These are phyloP conservation scores for Phytophthora crassamura DNA, from an alignment of 352 stramenopile genomes.

Conservation along the genomic window DNA sequence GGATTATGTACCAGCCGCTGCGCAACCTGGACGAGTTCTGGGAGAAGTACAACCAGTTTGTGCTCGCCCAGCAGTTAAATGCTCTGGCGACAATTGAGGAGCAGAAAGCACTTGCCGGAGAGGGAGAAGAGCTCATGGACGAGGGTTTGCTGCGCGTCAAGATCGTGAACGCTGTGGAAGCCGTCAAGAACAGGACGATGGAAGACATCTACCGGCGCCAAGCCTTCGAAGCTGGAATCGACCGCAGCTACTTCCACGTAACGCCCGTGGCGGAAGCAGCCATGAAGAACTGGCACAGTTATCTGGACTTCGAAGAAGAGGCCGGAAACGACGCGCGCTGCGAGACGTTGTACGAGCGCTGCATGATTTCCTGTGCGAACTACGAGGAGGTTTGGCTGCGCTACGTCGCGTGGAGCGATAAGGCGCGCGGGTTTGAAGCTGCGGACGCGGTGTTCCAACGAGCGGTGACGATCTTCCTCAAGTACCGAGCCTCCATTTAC, in stretches of 20 bases:
- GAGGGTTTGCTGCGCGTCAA: conserved; percentile 83
- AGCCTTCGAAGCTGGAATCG: conserved; percentile 76
- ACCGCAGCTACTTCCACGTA: conserved; percentile 86
- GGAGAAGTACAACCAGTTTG: conserved; percentile 89
- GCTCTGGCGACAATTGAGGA: conserved; percentile 70
- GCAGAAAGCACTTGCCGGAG: conserved; percentile 55
- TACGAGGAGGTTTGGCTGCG: conserved; percentile 86
- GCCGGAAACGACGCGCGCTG: conserved; percentile 55
- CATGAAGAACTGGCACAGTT: conserved; percentile 82
- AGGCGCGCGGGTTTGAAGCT: conserved; percentile 58
- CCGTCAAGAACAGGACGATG: conserved; percentile 72
- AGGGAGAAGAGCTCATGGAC: conserved; percentile 74
- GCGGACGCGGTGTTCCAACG: conserved; percentile 72
- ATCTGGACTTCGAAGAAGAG: conserved; percentile 83
- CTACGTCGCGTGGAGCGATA: conserved; percentile 71
- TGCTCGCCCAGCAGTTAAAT: conserved; percentile 73
- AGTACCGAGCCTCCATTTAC: conserved; percentile 76
- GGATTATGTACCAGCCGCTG: conserved; percentile 72
- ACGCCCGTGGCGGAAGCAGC: conserved; percentile 69
- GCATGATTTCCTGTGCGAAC: conserved; percentile 84
- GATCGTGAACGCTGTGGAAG: conserved; percentile 81
- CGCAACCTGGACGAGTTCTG: conserved; percentile 85
- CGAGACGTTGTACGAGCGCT: conserved; percentile 78
- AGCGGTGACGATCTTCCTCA: conserved; percentile 72
- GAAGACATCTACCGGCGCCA: conserved; percentile 71